A percentile compares a stretch with the other conserved stretches of the same genome.
Evolutionary conservation across 1,284 basidiomycete genomes (phyloP).

Genomic region (Farysia itapuensis): DNA sequence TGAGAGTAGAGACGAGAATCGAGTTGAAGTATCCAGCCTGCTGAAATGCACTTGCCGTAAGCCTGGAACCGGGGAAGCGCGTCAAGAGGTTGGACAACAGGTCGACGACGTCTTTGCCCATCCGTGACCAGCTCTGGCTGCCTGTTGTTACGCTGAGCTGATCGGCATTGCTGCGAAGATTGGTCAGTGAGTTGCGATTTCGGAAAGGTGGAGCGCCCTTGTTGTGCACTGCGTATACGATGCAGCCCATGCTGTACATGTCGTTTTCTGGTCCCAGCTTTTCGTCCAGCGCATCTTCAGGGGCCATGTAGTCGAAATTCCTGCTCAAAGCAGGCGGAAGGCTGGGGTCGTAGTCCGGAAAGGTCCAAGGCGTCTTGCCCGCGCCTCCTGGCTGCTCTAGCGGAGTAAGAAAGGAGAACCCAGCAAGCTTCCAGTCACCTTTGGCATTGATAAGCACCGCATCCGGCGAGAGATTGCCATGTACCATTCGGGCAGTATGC

Average conservation of each 20-base stretch:
- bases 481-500: conserved; percentile 85
- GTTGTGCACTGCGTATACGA: conserved; percentile 76
- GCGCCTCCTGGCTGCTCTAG: conserved; percentile 71
- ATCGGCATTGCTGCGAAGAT: conserved; percentile 77
- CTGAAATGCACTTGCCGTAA: conserved; percentile 76
- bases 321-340: conserved; percentile 81
- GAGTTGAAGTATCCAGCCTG: conserved; percentile 86
- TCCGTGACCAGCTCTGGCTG: conserved; percentile 33
- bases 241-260: conserved; percentile 88
- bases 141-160: conserved; percentile 29
- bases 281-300: conserved; percentile 92
- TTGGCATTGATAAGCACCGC: conserved; percentile 61
- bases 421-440: conserved; percentile 98
- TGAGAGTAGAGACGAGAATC: conserved; percentile 92
- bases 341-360: conserved; percentile 81
- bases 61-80: conserved; percentile 71
- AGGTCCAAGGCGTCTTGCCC: conserved; percentile 77
- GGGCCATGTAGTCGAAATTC: conserved; percentile 91
- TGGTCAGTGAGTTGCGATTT: conserved; percentile 79
- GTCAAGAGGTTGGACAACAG: conserved; percentile 63
- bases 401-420: conserved; percentile 79
- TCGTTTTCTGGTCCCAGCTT: conserved; percentile 79
- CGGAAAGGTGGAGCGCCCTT: conserved; percentile 84
- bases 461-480: conserved; percentile 81
- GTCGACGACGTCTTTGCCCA: conserved; percentile 47